A percentile compares a stretch with the other conserved stretches of the same genome.
phyloP scores from a whole-genome alignment of 1,139 yeast species.

The Hanseniaspora uvarum region DNA sequence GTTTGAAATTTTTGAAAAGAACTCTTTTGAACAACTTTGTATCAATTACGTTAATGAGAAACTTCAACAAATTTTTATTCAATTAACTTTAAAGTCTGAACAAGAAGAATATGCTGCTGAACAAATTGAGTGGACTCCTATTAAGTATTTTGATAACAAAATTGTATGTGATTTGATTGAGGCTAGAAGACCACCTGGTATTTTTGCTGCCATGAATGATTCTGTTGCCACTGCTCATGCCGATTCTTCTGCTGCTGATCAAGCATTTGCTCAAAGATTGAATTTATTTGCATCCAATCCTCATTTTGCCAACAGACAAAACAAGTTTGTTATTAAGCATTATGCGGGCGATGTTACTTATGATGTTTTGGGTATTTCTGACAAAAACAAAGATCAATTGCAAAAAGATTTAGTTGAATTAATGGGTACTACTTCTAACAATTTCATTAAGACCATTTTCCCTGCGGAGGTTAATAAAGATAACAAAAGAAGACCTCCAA shows the following conservation, averaged over 20 bases:
- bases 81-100: slow-evolving; percentile 87
- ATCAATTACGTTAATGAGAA: slow-evolving; percentile 96
- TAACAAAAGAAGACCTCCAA: slow-evolving; percentile 78
- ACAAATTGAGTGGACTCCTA: slow-evolving; percentile 95
- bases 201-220: slow-evolving; percentile 92
- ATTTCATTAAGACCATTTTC: slow-evolving; percentile 58
- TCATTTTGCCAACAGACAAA: slow-evolving; percentile 81
- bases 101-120: slow-evolving; percentile 96
- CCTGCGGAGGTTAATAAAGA: slow-evolving; percentile 69
- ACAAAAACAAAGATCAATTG: slow-evolving; percentile 91
- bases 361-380: slow-evolving; percentile 85
- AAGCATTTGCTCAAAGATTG: slow-evolving; percentile 85
- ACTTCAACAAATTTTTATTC: slow-evolving; percentile 92
- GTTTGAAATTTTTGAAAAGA: slow-evolving; percentile 92
- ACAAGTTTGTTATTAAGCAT: slow-evolving; percentile 84
- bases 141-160: slow-evolving; percentile 89
- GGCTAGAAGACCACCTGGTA: slow-evolving; percentile 89
- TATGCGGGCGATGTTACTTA: slow-evolving; percentile 98
- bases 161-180: slow-evolving; percentile 96
- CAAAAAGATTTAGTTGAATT: slow-evolving; percentile 78
- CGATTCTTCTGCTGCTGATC: slow-evolving; percentile 93
- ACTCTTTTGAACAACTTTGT: slow-evolving; percentile 93
- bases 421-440: slow-evolving; percentile 59
- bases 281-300: slow-evolving; percentile 73
- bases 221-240: slow-evolving; percentile 98